Conservation (phyloP, 495 filamentous ascomycete species). For the Podospora bellae-mahoneyi region DNA sequence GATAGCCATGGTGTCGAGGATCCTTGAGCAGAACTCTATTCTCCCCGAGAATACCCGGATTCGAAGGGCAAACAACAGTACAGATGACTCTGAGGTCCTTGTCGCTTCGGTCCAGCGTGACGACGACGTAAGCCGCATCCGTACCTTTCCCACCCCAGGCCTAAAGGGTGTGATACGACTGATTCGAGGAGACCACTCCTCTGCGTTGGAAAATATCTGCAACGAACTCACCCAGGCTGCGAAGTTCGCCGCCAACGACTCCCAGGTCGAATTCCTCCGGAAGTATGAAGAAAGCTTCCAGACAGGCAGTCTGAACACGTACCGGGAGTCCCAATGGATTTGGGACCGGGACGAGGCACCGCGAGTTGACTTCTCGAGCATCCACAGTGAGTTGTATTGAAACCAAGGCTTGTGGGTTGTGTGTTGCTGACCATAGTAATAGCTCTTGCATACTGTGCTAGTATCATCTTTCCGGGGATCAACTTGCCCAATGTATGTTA, state of each 20-base stretch:
- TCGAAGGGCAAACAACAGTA: constrained; percentile 7
- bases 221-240: constrained; percentile 55
- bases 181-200: constrained; percentile 61
- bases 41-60: constrained; percentile 29
- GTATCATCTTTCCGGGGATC: constrained; percentile 42
- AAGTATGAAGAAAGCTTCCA: constrained; percentile 36
- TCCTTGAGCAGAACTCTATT: constrained; percentile 20
- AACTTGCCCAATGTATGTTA: constrained; percentile 39
- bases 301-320: constrained; percentile 37
- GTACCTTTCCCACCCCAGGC: background rate
- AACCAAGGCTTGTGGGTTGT: background rate
- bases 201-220: constrained; percentile 37
- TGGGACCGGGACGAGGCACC: constrained; percentile 44
- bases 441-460: constrained; percentile 46
- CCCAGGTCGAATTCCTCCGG: constrained; percentile 30
- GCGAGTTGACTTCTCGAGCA: constrained; percentile 42
- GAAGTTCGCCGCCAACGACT: constrained; percentile 45
- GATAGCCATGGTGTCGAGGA: constrained; percentile 16
- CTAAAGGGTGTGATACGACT: constrained; percentile 46
- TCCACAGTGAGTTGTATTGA: constrained; percentile 34
- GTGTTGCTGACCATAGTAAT: background rate
- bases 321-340: constrained; percentile 36
- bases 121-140: constrained; percentile 9
- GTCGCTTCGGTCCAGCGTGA: constrained; percentile 7
- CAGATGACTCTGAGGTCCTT: background rate